Evolutionary conservation across 2,329 filamentous ascomycete genomes (phyloP).

Genomic region (Teratosphaeriaceae sp.): DNA sequence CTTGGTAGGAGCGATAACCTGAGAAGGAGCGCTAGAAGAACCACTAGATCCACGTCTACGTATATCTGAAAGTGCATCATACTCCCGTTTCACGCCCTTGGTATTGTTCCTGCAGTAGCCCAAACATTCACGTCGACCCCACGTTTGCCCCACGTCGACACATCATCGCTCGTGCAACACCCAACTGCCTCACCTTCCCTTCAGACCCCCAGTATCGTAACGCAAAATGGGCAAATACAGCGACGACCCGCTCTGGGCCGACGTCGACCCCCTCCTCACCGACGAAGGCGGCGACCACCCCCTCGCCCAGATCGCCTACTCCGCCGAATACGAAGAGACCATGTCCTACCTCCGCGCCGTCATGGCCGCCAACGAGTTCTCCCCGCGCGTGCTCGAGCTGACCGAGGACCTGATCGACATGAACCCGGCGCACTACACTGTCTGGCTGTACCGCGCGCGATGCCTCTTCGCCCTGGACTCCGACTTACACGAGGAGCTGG

Average conservation of each 20-base stretch:
- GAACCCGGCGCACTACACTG: conserved; percentile 97
- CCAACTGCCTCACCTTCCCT: background rate
- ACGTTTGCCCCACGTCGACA: too few relatives aligned
- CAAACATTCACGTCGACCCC: too few relatives aligned
- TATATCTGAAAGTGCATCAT: too few relatives aligned
- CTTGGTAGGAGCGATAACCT: too few relatives aligned
- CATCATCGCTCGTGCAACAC: background rate
- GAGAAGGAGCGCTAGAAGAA: too few relatives aligned
- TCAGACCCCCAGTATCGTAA: background rate
- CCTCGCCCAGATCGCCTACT: conserved; percentile 88
- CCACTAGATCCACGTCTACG: too few relatives aligned
- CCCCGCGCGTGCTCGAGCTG: conserved; percentile 67
- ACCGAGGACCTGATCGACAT: conserved; percentile 86
- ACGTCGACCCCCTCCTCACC: conserved; percentile 74
- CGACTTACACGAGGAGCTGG: conserved; percentile 63
- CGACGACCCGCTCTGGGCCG: conserved; percentile 71
- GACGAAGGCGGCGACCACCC: conserved; percentile 69
- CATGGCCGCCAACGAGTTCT: conserved; percentile 84
- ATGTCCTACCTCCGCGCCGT: conserved; percentile 90
- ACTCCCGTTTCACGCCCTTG: too few relatives aligned
- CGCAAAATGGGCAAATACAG: conserved; percentile 44
- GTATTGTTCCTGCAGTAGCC: conserved; percentile 1
- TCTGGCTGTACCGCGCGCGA: conserved; percentile 91
- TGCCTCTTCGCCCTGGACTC: conserved; percentile 63
- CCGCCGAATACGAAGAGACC: conserved; percentile 81